Percentiles rank a stretch among this genome's conserved stretches.
Conservation (phyloP, 345 rosid genomes). For the Passiflora organensis region DNA sequence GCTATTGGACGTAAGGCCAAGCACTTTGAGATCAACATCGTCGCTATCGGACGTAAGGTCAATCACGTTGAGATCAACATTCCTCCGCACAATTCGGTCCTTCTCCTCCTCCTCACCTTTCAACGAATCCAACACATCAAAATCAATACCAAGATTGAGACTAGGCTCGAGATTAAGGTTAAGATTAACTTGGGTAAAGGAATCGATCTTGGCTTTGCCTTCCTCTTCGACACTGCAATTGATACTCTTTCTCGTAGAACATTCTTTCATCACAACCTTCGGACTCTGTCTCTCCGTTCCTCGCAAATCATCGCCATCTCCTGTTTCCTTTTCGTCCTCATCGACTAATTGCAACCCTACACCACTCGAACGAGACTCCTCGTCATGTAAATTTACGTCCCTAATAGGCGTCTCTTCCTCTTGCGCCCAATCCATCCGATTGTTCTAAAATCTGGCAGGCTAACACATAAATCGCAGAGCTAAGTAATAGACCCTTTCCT, state of each 20-base stretch:
- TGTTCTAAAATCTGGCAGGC: too few species aligned
- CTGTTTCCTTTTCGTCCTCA: slow-evolving; percentile 11
- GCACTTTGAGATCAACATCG: not conserved
- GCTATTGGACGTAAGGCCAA: too few species aligned
- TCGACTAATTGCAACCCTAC: slow-evolving; percentile 14
- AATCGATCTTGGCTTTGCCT: slow-evolving; percentile 14
- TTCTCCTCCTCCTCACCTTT: too few species aligned
- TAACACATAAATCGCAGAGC: too few species aligned
- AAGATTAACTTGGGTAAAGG: not conserved
- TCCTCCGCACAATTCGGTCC: too few species aligned
- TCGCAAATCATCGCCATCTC: slow-evolving; percentile 1
- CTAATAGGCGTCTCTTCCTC: not conserved
- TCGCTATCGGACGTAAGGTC: too few species aligned
- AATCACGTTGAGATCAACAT: too few species aligned
- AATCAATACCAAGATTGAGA: slow-evolving; percentile 1
- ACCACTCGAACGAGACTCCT: not conserved
- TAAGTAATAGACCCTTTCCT: too few species aligned
- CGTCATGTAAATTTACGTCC: slow-evolving; percentile 17
- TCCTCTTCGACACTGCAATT: slow-evolving; percentile 9
- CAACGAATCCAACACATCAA: not conserved
- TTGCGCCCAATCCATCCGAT: not conserved
- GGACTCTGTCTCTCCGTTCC: slow-evolving; percentile 8
- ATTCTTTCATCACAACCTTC: slow-evolving; percentile 6
- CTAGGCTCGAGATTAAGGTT: slow-evolving; percentile 5
- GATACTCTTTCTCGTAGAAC: slow-evolving; percentile 16